Evolutionary conservation across 75 land plant species (phyloP), one percentile per base, ranked within the genome.

Genomic region (Gnetum montanum): DNA sequence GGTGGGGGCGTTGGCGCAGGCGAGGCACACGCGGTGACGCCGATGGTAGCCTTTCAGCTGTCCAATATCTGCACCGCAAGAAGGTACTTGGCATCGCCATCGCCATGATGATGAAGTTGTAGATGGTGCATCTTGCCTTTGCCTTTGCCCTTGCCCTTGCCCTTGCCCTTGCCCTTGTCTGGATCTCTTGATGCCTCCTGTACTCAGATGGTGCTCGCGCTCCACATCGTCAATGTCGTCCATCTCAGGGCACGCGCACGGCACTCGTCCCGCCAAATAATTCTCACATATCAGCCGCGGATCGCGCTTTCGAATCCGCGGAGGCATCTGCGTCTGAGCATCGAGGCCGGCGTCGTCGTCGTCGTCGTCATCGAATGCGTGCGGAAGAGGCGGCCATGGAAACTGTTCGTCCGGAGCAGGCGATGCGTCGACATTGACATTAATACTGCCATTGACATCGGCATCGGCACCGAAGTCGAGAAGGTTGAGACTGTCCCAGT

Each of bases 221-320:
- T 65, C 76, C 63, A 63, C 96, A 71, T 61, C 80, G 33, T 74
- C 66, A 61, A 34, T 46, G 61, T 48, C 85, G 30, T 90, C 96
- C 64, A 74, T 20, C 70, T 90, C 98, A 20, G 98, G 88, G 66
- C 98, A 94, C 8, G 98, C 79, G 57, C 98, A 94, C 0, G 98
- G 98, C 1, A 94, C 72, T 60, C 95, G 57, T 15, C 98, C 98
- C 16, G 98, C 98, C 66, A 94, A 41, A 52, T 66, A 94, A 38
- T 94, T 94, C 24, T 70, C 69, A 60, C 98, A 94, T 2, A 61
- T 70, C 36, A 89, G 46, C 67, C 91, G 63, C 41, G 98, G 96
- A 49, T 94, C 98, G 49, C 98, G 46, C 68, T 81, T 78, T 62
- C 85, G 30, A 50, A 76, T 75, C 47, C 61, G 49, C 27, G 53